phyloP scores from a whole-genome alignment of 2,329 filamentous ascomycete species.

The Aspergillus brunneoviolaceus region DNA sequence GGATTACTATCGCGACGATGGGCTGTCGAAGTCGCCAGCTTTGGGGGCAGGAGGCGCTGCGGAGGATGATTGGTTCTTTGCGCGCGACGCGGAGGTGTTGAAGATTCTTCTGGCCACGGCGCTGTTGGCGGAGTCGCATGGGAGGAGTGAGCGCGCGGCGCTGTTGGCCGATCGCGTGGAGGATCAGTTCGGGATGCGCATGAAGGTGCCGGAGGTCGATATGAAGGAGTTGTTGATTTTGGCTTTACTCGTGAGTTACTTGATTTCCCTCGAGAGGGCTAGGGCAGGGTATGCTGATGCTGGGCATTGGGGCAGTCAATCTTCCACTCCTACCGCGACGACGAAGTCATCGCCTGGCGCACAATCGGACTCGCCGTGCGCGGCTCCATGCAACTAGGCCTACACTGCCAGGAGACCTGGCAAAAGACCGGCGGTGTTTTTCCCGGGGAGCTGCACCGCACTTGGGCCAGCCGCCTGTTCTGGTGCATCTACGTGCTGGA shows the following conservation, averaged over 20 bases:
- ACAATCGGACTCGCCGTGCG: constrained; percentile 50
- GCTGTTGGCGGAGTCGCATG: constrained; percentile 71
- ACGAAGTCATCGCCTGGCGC: constrained; percentile 53
- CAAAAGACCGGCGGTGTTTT: constrained; percentile 35
- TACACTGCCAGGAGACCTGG: constrained; percentile 50
- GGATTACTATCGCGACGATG: constrained; percentile 23
- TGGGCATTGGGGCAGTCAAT: constrained; percentile 27
- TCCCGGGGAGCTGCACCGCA: constrained; percentile 37
- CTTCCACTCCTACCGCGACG: constrained; percentile 46
- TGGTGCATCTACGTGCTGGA: constrained; percentile 56
- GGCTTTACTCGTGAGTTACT: constrained; percentile 27
- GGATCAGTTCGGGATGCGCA: constrained; percentile 32
- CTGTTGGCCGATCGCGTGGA: constrained; percentile 36
- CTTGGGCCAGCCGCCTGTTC: constrained; percentile 43
- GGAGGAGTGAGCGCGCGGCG: constrained; percentile 62
- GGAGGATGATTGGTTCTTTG: constrained; percentile 37
- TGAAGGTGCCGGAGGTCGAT: constrained; percentile 39
- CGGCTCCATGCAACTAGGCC: constrained; percentile 50
- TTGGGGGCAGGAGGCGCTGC: not conserved
- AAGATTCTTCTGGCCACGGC: constrained; percentile 80
- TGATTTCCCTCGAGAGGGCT: not conserved
- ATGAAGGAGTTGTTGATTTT: constrained; percentile 40
- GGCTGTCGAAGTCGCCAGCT: too few species aligned
- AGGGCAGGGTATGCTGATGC: not conserved
- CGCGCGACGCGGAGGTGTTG: constrained; percentile 62